phyloP scores from a whole-genome alignment of 257 asterid genomes.

The Lithospermum erythrorhizon region DNA sequence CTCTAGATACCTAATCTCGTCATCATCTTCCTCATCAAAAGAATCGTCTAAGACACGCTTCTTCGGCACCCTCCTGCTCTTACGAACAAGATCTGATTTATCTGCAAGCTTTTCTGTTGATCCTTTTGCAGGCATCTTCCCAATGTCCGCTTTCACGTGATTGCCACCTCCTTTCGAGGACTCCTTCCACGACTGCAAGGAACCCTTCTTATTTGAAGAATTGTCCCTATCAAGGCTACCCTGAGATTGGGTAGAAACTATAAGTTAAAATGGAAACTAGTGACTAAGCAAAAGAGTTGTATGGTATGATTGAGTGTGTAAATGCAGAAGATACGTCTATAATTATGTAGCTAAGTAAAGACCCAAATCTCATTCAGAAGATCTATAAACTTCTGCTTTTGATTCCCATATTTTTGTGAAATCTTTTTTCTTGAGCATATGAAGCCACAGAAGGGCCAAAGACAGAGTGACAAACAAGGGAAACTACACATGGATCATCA shows the following conservation, averaged over 20 bases:
- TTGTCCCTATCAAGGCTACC: conserved; percentile 40
- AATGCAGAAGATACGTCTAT: conserved; percentile 29
- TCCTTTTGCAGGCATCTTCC: conserved; percentile 25
- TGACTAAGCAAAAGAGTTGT: conserved; percentile 11
- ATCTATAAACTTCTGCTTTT: not conserved
- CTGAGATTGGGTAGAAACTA: conserved; percentile 31
- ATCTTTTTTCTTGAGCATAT: not conserved
- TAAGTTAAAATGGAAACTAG: conserved; percentile 11
- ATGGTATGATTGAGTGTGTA: conserved; percentile 14
- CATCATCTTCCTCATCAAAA: conserved; percentile 74
- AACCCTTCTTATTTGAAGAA: conserved; percentile 40
- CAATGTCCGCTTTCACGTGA: conserved; percentile 9
- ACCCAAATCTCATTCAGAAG: conserved; percentile 4
- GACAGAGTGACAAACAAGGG: too few relatives aligned
- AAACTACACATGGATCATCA: not conserved
- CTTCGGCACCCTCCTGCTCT: conserved; percentile 80
- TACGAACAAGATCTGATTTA: conserved; percentile 66
- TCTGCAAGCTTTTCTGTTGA: conserved; percentile 42
- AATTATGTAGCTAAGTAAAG: conserved; percentile 7
- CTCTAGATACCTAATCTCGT: conserved; percentile 81
- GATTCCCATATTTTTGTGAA: not conserved
- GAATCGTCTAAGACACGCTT: conserved; percentile 61
- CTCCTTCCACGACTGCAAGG: conserved; percentile 55
- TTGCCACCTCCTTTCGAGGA: conserved; percentile 36
- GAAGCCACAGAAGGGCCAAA: too few relatives aligned